phyloP scores from a whole-genome alignment of 441 rosid genomes.

The Isatis lusitanica region DNA sequence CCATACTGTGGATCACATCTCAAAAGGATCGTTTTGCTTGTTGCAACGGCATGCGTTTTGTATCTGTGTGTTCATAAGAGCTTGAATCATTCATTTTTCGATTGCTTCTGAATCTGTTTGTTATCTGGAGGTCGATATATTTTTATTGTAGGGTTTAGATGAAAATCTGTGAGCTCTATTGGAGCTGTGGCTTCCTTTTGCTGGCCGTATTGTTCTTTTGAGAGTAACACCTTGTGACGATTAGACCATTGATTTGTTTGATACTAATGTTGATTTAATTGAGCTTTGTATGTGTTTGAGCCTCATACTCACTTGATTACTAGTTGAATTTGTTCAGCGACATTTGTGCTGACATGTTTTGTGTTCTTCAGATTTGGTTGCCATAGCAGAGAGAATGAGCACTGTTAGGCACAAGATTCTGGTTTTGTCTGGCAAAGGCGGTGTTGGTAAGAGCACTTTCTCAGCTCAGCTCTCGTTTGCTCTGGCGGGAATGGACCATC shows the following conservation, averaged over 20 bases:
- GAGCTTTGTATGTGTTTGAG: background rate
- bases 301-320: background rate
- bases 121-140: background rate
- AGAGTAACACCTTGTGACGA: background rate
- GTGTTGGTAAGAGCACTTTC: conserved; percentile 97
- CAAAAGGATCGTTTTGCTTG: background rate
- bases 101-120: conserved; percentile 3
- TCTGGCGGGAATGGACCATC: conserved; percentile 80
- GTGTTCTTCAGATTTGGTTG: conserved; percentile 77
- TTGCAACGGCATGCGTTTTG: background rate
- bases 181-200: background rate
- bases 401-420: conserved; percentile 90
- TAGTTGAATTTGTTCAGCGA: background rate
- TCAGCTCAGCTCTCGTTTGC: conserved; percentile 91
- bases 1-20: background rate
- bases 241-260: background rate
- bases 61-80: background rate
- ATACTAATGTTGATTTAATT: background rate
- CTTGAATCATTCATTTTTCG: background rate
- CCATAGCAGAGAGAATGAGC: conserved; percentile 88
- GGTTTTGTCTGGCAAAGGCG: conserved; percentile 92
- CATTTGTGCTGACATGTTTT: background rate
- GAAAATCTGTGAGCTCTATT: background rate
- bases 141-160: background rate
- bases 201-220: background rate